Evolutionary conservation across 176 grass and related monocot genomes (phyloP).

Genomic region (Neostapfia colusana): DNA sequence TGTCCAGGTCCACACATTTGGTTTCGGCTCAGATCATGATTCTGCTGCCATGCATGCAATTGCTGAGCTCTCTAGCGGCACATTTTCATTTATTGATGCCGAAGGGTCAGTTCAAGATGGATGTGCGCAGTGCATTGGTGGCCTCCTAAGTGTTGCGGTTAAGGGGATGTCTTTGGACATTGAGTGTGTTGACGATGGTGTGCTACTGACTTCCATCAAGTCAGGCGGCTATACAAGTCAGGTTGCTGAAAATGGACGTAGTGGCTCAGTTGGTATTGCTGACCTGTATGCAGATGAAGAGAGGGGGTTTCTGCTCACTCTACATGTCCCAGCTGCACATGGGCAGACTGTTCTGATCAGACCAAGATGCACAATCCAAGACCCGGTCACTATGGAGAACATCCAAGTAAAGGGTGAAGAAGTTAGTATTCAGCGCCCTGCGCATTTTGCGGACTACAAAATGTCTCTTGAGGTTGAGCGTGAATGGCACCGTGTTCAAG

Average conservation of each 20-base stretch:
- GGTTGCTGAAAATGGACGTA: constrained; percentile 40
- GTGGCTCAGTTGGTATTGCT: constrained; percentile 66
- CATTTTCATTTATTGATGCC: constrained; percentile 84
- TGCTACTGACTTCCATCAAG: constrained; percentile 62
- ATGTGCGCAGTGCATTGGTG: constrained; percentile 95
- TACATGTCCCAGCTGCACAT: constrained; percentile 40
- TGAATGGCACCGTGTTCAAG: constrained; percentile 68
- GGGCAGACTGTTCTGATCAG: constrained; percentile 55
- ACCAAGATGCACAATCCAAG: constrained; percentile 55
- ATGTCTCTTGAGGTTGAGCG: constrained; percentile 74
- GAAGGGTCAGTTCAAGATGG: constrained; percentile 75
- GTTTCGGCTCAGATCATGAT: constrained; percentile 87
- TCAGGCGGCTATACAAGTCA: constrained; percentile 69
- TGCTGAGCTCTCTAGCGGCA: constrained; percentile 59
- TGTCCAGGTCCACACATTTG: constrained; percentile 77
- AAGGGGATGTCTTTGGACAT: constrained; percentile 61
- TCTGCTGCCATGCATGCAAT: constrained; percentile 77
- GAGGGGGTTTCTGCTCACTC: constrained; percentile 67
- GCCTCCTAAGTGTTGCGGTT: constrained; percentile 76
- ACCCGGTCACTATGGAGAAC: constrained; percentile 48
- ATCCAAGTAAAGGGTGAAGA: constrained; percentile 48
- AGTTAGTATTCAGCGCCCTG: constrained; percentile 54
- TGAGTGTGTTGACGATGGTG: constrained; percentile 53
- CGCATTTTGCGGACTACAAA: constrained; percentile 19
- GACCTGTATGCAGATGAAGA: constrained; percentile 94